phyloP scores from a whole-genome alignment of 352 stramenopile genomes.

The Elongisporangium prolatum region DNA sequence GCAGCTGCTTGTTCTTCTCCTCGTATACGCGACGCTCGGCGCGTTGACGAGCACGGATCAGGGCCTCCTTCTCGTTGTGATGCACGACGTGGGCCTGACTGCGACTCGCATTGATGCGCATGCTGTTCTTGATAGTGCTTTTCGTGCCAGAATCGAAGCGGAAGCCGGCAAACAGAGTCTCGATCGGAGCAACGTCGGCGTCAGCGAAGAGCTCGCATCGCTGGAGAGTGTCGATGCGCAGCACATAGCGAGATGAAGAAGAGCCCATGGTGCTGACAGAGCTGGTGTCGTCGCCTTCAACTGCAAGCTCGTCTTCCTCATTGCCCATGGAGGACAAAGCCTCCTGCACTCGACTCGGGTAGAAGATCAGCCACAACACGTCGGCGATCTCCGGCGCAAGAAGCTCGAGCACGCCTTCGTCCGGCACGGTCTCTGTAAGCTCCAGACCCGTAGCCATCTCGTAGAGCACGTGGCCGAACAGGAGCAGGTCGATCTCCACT shows the following conservation, averaged over 20 bases:
- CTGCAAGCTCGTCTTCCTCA: constrained; percentile 14
- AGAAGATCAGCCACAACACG: constrained; percentile 55
- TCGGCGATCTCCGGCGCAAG: constrained; percentile 52
- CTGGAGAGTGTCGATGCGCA: constrained; percentile 36
- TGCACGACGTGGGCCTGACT: constrained; percentile 67
- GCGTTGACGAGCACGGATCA: constrained; percentile 41
- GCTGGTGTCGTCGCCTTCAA: constrained; percentile 8
- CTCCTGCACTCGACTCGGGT: constrained; percentile 7
- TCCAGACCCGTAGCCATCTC: constrained; percentile 74
- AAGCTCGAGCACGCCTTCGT: constrained; percentile 43
- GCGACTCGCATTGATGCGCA: constrained; percentile 72
- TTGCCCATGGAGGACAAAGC: constrained; percentile 3
- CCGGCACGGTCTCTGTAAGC: constrained; percentile 31
- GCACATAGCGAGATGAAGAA: constrained; percentile 15
- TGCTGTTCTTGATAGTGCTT: constrained; percentile 62
- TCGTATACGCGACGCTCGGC: constrained; percentile 66
- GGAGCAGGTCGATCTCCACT: constrained; percentile 63
- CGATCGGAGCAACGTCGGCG: constrained; percentile 34
- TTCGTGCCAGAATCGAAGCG: constrained; percentile 74
- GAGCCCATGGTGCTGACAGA: constrained; percentile 13
- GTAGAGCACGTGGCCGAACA: constrained; percentile 71
- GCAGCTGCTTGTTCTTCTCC: constrained; percentile 58
- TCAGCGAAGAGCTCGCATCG: constrained; percentile 33
- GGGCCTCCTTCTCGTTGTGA: constrained; percentile 53
- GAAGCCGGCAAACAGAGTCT: constrained; percentile 55